These are phyloP conservation scores for Chytriomyces sp. DNA, from an alignment of 192 early-diverging fungal genomes.

Conservation along the genomic window DNA sequence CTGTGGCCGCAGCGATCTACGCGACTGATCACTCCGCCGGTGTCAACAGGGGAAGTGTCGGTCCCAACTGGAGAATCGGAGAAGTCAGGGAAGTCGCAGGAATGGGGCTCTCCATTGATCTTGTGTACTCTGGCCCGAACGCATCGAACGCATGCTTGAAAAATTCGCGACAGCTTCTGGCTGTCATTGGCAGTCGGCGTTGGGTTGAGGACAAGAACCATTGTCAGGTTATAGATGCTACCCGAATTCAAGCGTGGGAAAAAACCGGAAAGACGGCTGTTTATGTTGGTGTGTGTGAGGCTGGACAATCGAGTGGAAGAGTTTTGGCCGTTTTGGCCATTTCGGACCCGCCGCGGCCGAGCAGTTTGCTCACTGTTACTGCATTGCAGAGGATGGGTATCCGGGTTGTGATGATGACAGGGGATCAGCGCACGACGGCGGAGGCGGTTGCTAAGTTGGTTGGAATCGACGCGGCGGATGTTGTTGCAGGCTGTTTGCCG, in stretches of 20 bases:
- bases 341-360: conserved; percentile 65
- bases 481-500: conserved; percentile 72
- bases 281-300: conserved; percentile 52
- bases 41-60: not conserved
- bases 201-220: conserved; percentile 32
- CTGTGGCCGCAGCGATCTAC: conserved; percentile 53
- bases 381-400: conserved; percentile 54
- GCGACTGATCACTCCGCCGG: not conserved
- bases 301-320: conserved; percentile 28
- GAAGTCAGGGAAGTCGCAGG: conserved; percentile 69
- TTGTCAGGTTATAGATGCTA: not conserved
- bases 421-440: conserved; percentile 70
- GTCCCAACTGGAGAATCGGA: not conserved
- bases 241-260: conserved; percentile 55
- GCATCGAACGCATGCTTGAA: not conserved
- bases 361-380: conserved; percentile 55
- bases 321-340: conserved; percentile 65
- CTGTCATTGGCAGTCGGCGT: conserved; percentile 35
- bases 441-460: conserved; percentile 61
- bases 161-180: not conserved
- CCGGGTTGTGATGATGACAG: conserved; percentile 79
- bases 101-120: conserved; percentile 55
- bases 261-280: conserved; percentile 60
- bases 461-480: conserved; percentile 57
- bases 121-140: not conserved